phyloP scores from a whole-genome alignment of 495 filamentous ascomycete genomes.

The Penicillium lagena region DNA sequence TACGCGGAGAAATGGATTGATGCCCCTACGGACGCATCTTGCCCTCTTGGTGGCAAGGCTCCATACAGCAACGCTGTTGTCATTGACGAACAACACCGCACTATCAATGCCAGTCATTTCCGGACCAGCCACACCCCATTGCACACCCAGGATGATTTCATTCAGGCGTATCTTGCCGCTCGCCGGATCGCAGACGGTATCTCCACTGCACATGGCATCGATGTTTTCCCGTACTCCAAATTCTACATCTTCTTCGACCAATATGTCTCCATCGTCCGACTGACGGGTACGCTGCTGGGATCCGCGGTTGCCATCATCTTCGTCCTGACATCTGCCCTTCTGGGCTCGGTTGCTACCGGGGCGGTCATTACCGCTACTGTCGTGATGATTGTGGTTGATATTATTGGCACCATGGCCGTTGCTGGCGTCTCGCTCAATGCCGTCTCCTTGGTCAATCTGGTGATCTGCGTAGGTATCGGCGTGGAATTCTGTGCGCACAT shows the following conservation, averaged over 20 bases:
- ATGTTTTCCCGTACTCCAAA: conserved; percentile 91
- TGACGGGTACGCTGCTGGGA: conserved; percentile 73
- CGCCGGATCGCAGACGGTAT: conserved; percentile 79
- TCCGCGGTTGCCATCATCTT: conserved; percentile 81
- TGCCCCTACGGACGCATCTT: conserved; percentile 72
- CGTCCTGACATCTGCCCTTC: conserved; percentile 63
- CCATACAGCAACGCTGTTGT: conserved; percentile 82
- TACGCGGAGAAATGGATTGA: conserved; percentile 79
- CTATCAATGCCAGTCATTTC: conserved; percentile 80
- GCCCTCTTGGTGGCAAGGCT: conserved; percentile 81
- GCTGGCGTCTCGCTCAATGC: conserved; percentile 90
- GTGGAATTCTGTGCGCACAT: conserved; percentile 98
- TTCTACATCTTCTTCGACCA: conserved; percentile 99
- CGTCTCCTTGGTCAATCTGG: conserved; percentile 90
- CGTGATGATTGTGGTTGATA: conserved; percentile 88
- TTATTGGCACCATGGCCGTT: conserved; percentile 89
- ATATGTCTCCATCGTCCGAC: conserved; percentile 74
- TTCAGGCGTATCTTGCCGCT: conserved; percentile 80
- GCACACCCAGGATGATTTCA: conserved; percentile 86
- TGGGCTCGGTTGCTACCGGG: conserved; percentile 80
- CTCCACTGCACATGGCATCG: conserved; percentile 56
- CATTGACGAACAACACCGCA: conserved; percentile 57
- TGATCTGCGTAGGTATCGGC: conserved; percentile 92
- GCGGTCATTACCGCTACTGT: conserved; percentile 78
- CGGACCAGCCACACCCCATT: conserved; percentile 82